A percentile compares a stretch with the other conserved stretches of the same genome.
Evolutionary conservation across 2,329 filamentous ascomycete genomes (phyloP).

Genomic region (Salinomyces thailandicus): DNA sequence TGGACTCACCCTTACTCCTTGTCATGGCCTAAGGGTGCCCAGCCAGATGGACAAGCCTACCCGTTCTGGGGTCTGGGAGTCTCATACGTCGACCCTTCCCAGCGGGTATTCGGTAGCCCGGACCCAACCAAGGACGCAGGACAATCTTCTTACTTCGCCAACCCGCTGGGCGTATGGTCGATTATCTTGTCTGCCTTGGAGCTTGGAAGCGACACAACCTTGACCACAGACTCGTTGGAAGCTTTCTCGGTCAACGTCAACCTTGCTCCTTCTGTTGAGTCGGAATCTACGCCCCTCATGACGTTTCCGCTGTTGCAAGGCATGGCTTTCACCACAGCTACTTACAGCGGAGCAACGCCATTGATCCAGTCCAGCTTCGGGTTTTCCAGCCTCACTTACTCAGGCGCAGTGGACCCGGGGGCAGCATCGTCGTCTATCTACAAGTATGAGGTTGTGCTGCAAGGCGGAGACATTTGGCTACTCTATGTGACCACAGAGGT

Average conservation of each 20-base stretch:
- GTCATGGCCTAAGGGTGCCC: conserved; percentile 37
- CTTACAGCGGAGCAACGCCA: conserved; percentile 59
- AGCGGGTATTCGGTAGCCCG: conserved; percentile 38
- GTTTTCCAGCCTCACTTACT: conserved; percentile 53
- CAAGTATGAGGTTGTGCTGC: conserved; percentile 66
- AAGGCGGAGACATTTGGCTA: conserved; percentile 64
- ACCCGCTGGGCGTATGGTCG: conserved; percentile 72
- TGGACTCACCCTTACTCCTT: conserved; percentile 57
- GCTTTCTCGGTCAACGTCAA: conserved; percentile 58
- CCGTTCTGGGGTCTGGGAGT: conserved; percentile 61
- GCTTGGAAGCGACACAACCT: conserved; percentile 49
- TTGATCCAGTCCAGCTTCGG: conserved; percentile 63
- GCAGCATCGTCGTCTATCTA: conserved; percentile 42
- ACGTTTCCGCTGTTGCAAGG: conserved; percentile 80
- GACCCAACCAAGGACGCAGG: conserved; percentile 39
- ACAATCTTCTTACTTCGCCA: conserved; percentile 58
- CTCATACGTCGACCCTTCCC: conserved; percentile 58
- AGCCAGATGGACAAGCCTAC: conserved; percentile 42
- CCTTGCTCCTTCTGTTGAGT: conserved; percentile 41
- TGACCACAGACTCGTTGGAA: conserved; percentile 43
- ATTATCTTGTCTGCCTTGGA: conserved; percentile 70
- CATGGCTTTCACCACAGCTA: conserved; percentile 73
- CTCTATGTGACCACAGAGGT: conserved; percentile 61
- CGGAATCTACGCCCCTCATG: conserved; percentile 47
- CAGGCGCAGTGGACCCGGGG: conserved; percentile 44